Percentiles rank a stretch among this genome's conserved stretches.
These are phyloP conservation scores for Leccinum subspadiceum DNA, from an alignment of 1,284 basidiomycete genomes.

Conservation along the genomic window DNA sequence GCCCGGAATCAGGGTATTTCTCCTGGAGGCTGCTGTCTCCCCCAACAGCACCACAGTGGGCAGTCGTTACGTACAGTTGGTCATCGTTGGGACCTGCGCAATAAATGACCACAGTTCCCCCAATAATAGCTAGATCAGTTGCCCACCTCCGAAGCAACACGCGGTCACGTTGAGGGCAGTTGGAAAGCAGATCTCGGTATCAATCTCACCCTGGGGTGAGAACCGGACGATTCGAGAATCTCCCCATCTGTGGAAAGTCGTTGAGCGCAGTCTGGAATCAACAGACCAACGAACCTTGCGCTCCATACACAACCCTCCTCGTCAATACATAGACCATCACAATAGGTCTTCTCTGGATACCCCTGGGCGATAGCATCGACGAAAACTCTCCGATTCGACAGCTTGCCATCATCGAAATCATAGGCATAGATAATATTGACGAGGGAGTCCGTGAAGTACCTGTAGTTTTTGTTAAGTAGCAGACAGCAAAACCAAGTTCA, in stretches of 20 bases:
- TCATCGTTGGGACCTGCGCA: slow-evolving; percentile 55
- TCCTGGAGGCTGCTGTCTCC: slow-evolving; percentile 50
- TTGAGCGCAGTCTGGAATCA: slow-evolving; percentile 1
- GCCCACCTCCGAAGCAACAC: slow-evolving; percentile 65
- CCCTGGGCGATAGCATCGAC: slow-evolving; percentile 57
- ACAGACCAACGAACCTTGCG: slow-evolving; percentile 47
- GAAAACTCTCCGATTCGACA: slow-evolving; percentile 55
- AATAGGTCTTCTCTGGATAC: slow-evolving; percentile 47
- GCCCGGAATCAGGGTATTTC: slow-evolving; percentile 60
- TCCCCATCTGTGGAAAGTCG: slow-evolving; percentile 49
- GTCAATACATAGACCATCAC: slow-evolving; percentile 67
- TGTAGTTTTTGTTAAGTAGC: slow-evolving; percentile 26
- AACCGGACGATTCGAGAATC: slow-evolving; percentile 60
- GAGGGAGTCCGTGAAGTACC: slow-evolving; percentile 68
- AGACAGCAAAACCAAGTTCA: not conserved
- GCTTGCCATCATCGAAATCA: slow-evolving; percentile 54
- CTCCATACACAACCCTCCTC: slow-evolving; percentile 65
- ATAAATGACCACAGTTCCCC: not conserved
- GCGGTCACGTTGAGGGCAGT: slow-evolving; percentile 60
- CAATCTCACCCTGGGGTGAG: slow-evolving; percentile 47
- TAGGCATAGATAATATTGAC: slow-evolving; percentile 65
- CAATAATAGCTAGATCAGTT: not conserved
- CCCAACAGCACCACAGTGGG: slow-evolving; percentile 57
- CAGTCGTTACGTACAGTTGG: slow-evolving; percentile 64
- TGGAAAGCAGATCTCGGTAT: slow-evolving; percentile 57